Evolutionary conservation across 169 alveolate species (phyloP).

Genomic region (Eimeria sp.): DNA sequence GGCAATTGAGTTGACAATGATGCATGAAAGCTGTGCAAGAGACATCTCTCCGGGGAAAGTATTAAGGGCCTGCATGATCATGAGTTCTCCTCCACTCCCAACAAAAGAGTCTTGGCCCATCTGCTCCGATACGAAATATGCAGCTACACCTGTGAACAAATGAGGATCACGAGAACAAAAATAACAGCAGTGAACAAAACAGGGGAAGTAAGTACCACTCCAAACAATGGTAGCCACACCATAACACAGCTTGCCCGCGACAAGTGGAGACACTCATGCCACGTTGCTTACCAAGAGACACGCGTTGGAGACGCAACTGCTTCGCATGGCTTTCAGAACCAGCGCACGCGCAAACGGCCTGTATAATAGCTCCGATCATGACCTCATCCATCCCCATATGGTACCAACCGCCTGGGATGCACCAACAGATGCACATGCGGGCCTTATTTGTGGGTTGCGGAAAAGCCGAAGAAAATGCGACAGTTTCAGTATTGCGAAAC

Average conservation of each 20-base stretch:
- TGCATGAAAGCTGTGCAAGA: slow-evolving; percentile 75
- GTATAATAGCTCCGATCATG: slow-evolving; percentile 85
- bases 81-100: slow-evolving; percentile 85
- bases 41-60: slow-evolving; percentile 85
- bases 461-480: background rate
- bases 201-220: background rate
- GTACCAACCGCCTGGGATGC: slow-evolving; percentile 81
- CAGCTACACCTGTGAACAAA: slow-evolving; percentile 80
- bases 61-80: slow-evolving; percentile 85
- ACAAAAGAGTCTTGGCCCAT: slow-evolving; percentile 87
- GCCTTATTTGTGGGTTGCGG: background rate
- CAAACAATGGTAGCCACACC: background rate
- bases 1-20: slow-evolving; percentile 81
- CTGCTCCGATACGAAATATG: slow-evolving; percentile 87
- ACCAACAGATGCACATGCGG: background rate
- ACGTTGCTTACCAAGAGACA: slow-evolving; percentile 81
- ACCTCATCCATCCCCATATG: slow-evolving; percentile 85
- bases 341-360: slow-evolving; percentile 86
- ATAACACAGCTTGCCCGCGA: background rate
- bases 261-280: background rate
- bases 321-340: slow-evolving; percentile 86
- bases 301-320: slow-evolving; percentile 89
- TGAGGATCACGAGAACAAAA: background rate
- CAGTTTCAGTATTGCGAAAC: background rate
- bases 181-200: background rate